Base-by-base conservation (phyloP, 306 rosid genomes). In the Lupinus albus region DNA sequence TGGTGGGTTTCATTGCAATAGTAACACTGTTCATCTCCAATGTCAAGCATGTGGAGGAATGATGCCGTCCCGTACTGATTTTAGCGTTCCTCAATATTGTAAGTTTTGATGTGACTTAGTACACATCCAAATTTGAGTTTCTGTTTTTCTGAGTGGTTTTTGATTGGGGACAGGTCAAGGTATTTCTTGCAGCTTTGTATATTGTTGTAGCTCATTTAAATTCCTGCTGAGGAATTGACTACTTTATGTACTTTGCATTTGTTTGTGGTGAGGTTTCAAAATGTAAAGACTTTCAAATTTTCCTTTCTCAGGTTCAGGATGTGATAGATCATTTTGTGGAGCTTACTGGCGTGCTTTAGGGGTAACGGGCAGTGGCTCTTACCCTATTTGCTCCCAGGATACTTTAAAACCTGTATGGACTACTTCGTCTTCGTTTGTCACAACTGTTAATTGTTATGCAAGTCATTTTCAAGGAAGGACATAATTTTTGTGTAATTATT, bases 11-110 rank as follows among this genome's bases (percentile, higher is more conserved):
- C 80, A 30, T 46, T 89, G 98, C 87, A 75, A 79, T 64, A 72
- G 13, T 10, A 82, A 54, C 76, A 87, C 91, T 11, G 63, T 77
- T 59, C 98, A 92, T 84, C 80, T 92, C 39, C 96, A 84, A 83
- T 92, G 98, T 73, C 89, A 89, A 57, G 91, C 80, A 61, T 92
- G 98, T 67, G 91, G 96, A 81, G 98, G 95, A 83, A 83, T 87
- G 95, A 92, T 92, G 98, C 96, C 98, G 62, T 87, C 87, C 46
- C 88, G 88, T n/a, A 42, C 76, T 64, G 73, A 58, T 64, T 57
- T 15, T 49, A 57, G 53, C 53, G 75, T 83, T 70, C 87, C 95
- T 67, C 98, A 89, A 76, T 86, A 87, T 83, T 92, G 98, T 90
- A 80, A 74, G 87, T 80, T 70, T 21, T 46, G 50, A 10, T 72